Evolutionary conservation across 805 yeast species (phyloP), one percentile per base, ranked within the genome.

Genomic region (Cyberlindnera maritima): DNA sequence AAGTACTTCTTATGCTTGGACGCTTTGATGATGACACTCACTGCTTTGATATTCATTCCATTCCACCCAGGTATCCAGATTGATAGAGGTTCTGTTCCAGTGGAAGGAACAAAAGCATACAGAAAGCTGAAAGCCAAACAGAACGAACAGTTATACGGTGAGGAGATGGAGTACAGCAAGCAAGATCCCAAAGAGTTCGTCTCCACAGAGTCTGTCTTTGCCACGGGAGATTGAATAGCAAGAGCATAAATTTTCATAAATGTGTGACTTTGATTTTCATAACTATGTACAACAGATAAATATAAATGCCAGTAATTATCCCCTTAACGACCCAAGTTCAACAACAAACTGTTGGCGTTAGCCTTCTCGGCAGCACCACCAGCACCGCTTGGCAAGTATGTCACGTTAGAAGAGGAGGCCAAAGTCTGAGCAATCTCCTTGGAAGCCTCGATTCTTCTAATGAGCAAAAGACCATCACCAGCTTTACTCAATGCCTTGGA

Each of bases 401-500:
- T 86, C 45, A 92, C 85, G 64, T 91, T 92, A 13, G 88, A 79
- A 42, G 96, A 85, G 48, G 74, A 68, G 20, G 96, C 88, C 64
- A 94, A 76, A 13, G 97, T 89, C 47, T 75, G 72, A 10, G 99
- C 99, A 67, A 94, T 94, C 54, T 91, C 97, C 72, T 88, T 90
- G 29, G 96, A 87, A 1, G 99, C 97, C 66, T 94, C 99, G 57
- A 94, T 81, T 72, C 98, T 81, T 77, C 99, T 81, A 60, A 94
- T 91, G 74, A 88, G 78, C 63, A 94, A 75, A 58, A 94, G 76
- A 56, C 98, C 98, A 63, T 94, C 98, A 66, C 99, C 99, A 20
- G 95, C 90, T 72, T 90, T 91, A 45, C 84, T 80, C 56, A 94
- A 78, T 4, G 98, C 97, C 68, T 83, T 88, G 31, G 97, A 89